Conservation (phyloP, 2,329 filamentous ascomycete genomes). For the Colletotrichum sp. region DNA sequence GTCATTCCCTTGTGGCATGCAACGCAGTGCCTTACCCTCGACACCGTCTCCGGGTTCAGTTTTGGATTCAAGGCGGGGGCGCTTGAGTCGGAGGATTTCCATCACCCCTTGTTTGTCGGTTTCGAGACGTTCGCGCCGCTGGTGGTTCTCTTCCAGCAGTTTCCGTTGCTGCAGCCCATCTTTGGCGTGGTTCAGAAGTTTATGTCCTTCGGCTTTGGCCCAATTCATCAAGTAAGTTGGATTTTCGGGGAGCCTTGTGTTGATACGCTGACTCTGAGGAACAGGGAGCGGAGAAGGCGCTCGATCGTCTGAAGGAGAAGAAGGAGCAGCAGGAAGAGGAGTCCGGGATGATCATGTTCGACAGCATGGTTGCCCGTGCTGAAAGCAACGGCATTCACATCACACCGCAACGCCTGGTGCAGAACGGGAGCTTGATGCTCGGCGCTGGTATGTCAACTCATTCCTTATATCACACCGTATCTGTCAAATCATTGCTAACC, state of each 20-base stretch:
- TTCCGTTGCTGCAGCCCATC: background rate
- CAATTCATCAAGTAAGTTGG: background rate
- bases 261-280: background rate
- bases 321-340: background rate
- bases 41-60: background rate
- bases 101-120: background rate
- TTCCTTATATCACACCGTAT: rapidly evolving
- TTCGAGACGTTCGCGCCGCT: background rate
- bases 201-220: background rate
- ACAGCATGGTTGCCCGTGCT: background rate
- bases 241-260: rapidly evolving
- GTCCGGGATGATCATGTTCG: background rate
- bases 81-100: background rate
- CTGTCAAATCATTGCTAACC: background rate
- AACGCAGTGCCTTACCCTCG: background rate
- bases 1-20: background rate
- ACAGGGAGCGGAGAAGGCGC: background rate
- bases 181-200: background rate
- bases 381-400: background rate
- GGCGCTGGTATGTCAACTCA: background rate
- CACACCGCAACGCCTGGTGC: background rate
- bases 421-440: background rate
- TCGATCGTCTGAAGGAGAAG: background rate
- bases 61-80: background rate
- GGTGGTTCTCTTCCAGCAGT: background rate